Base-by-base conservation (phyloP, 176 grass and related monocot species). In the Elaeis guineensis region DNA sequence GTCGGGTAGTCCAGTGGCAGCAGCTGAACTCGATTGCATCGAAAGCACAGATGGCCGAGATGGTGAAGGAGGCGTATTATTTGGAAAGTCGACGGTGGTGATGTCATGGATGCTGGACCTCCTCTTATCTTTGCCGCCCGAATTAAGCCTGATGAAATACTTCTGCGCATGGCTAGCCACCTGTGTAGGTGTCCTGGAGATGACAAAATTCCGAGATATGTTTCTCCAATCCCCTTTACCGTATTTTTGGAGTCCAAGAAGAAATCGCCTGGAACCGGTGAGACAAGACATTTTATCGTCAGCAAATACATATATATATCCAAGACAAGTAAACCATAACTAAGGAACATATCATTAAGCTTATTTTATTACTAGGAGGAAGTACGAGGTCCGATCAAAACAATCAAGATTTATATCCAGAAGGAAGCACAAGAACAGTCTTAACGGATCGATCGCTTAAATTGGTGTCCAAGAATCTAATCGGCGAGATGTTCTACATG, bases 101-200 rank as follows among this genome's bases (percentile, higher is more conserved):
- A 72, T 72, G 59, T 72, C 70, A 44, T 72, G 70, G 54, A 72
- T 72, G 59, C 70, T 72, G n/a, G 70, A 62, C 58, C 70, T 72
- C 50, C 70, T 62, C 55, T 72, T 72, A 62, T 62, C 70, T 62
- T 63, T 72, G n/a, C 23, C 50, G 17, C 58, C 49, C 19, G 70
- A 72, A 54, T 72, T 72, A 23, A 62, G 70, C 49, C 70, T 72
- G 25, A 54, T 63, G 70, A 62, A 72, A 50, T 62, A 72, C 70
- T 72, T 72, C 50, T 72, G 70, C 2, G 70, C 70, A 62, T 72
- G 70, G 50, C 70, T 72, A n/a, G 70, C 70, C 11, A 69, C 70
- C 55, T 72, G 58, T 16, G 70, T 72, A 22, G 70, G 58, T n/a
- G 50, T 72, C 21, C 70, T 62, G 12, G 58, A 54, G 23, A 22